Evolutionary conservation across 495 filamentous ascomycete genomes (phyloP).

Genomic region (Hypoxylon fuscum): DNA sequence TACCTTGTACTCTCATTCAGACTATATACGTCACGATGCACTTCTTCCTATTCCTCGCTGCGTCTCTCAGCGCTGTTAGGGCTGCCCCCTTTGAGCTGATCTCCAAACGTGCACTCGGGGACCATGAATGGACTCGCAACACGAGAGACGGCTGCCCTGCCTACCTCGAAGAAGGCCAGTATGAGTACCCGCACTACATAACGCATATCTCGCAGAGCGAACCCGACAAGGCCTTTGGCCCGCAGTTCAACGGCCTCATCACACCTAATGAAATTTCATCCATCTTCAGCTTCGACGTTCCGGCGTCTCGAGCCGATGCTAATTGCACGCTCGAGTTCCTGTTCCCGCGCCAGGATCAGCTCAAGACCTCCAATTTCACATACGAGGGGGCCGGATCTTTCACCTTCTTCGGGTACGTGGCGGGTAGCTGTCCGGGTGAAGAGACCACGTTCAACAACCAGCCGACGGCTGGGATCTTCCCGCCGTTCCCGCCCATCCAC

Average conservation of each 20-base stretch:
- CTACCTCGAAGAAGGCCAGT: constrained; percentile 37
- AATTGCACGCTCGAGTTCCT: constrained; percentile 45
- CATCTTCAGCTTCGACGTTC: constrained; percentile 40
- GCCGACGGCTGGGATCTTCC: constrained; percentile 24
- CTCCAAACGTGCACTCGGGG: constrained; percentile 32
- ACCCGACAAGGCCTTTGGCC: constrained; percentile 32
- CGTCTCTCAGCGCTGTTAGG: constrained; percentile 11
- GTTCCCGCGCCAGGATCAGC: constrained; percentile 34
- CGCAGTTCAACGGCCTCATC: constrained; percentile 20
- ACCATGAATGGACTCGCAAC: constrained; percentile 32
- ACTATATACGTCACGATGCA: constrained; percentile 20
- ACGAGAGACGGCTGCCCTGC: constrained; percentile 33
- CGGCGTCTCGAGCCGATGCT: constrained; percentile 32
- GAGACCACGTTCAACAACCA: constrained; percentile 40
- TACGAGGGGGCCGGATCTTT: constrained; percentile 37
- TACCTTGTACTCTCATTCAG: background rate
- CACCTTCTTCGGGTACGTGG: constrained; percentile 35
- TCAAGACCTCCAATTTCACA: constrained; percentile 24
- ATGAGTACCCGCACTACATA: constrained; percentile 36
- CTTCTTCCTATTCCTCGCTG: constrained; percentile 1
- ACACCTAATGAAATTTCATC: constrained; percentile 43
- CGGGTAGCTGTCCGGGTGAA: constrained; percentile 36
- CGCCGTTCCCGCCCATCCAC: constrained; percentile 38
- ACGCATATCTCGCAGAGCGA: constrained; percentile 31
- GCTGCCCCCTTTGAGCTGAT: constrained; percentile 37